Conservation (phyloP, 2,329 filamentous ascomycete genomes). For the Raffaelea deltoideospora region DNA sequence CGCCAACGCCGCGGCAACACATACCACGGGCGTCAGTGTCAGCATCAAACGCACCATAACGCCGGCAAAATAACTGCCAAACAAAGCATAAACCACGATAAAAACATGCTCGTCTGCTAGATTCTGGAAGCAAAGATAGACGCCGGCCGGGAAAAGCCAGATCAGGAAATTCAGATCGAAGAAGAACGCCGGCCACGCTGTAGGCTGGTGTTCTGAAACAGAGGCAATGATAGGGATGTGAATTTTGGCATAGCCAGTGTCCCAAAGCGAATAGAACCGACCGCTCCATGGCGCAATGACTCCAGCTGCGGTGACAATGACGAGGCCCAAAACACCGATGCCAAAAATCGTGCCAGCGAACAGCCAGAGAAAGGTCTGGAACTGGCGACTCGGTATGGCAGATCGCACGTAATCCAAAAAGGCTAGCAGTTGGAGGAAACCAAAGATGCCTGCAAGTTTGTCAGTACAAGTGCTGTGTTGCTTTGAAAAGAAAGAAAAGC, state of each 20-base stretch:
- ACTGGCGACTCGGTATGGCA: conserved; percentile 84
- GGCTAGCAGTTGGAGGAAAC: conserved; percentile 81
- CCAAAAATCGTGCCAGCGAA: conserved; percentile 62
- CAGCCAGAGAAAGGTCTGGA: conserved; percentile 73
- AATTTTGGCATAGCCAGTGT: conserved; percentile 96
- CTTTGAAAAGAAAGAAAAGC: background rate
- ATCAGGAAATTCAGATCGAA: conserved; percentile 97
- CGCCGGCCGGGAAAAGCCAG: conserved; percentile 71
- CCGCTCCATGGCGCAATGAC: conserved; percentile 96
- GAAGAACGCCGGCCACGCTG: conserved; percentile 98
- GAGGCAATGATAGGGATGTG: conserved; percentile 99
- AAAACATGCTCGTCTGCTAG: conserved; percentile 96
- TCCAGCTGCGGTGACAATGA: conserved; percentile 66
- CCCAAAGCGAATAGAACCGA: conserved; percentile 98
- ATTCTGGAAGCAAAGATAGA: conserved; percentile 94
- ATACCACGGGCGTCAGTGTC: conserved; percentile 90
- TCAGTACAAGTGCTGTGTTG: too few relatives aligned
- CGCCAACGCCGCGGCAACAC: conserved; percentile 80
- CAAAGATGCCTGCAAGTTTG: conserved; percentile 60
- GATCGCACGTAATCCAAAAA: conserved; percentile 82
- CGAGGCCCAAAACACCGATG: conserved; percentile 64
- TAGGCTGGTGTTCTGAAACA: conserved; percentile 98
- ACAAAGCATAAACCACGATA: conserved; percentile 89
- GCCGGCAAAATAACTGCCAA: conserved; percentile 94
- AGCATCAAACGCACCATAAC: conserved; percentile 99